phyloP scores from a whole-genome alignment of 2,329 filamentous ascomycete genomes.

The Diplodia corticola region DNA sequence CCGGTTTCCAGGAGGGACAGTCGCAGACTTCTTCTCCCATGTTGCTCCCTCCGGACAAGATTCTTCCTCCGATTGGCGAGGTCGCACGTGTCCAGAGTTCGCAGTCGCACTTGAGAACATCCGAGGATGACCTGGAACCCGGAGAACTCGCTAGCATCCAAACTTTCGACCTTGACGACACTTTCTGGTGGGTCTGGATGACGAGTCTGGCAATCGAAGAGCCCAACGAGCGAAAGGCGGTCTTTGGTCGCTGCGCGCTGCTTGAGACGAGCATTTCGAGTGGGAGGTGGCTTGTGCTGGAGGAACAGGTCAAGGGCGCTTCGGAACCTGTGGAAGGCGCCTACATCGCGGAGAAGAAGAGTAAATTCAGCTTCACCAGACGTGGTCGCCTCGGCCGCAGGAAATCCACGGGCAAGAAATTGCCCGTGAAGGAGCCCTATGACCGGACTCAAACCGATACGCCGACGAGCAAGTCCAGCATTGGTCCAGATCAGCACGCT shows the following conservation, averaged over 20 bases:
- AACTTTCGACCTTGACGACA: slow-evolving; percentile 82
- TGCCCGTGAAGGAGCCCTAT: slow-evolving; percentile 53
- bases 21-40: slow-evolving; percentile 65
- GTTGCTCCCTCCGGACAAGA: slow-evolving; percentile 86
- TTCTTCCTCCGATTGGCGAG: slow-evolving; percentile 78
- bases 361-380: slow-evolving; percentile 79
- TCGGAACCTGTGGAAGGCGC: slow-evolving; percentile 82
- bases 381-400: slow-evolving; percentile 67
- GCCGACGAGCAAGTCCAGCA: slow-evolving; percentile 73
- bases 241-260: slow-evolving; percentile 90
- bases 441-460: slow-evolving; percentile 52
- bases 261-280: slow-evolving; percentile 81
- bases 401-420: slow-evolving; percentile 47
- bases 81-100: slow-evolving; percentile 73
- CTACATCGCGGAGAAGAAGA: slow-evolving; percentile 94
- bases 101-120: slow-evolving; percentile 68
- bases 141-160: slow-evolving; percentile 93
- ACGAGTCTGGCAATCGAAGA: slow-evolving; percentile 92
- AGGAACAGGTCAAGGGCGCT: slow-evolving; percentile 94
- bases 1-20: slow-evolving; percentile 77
- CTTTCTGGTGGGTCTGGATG: slow-evolving; percentile 99
- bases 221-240: slow-evolving; percentile 78
- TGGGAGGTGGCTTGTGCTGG: slow-evolving; percentile 89
- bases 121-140: slow-evolving; percentile 73
- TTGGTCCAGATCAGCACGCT: slow-evolving; percentile 88